Evolutionary conservation across 202 grass and related monocot species (phyloP), one percentile per base, ranked within the genome.

Genomic region (Dendrocalamus latiflorus): DNA sequence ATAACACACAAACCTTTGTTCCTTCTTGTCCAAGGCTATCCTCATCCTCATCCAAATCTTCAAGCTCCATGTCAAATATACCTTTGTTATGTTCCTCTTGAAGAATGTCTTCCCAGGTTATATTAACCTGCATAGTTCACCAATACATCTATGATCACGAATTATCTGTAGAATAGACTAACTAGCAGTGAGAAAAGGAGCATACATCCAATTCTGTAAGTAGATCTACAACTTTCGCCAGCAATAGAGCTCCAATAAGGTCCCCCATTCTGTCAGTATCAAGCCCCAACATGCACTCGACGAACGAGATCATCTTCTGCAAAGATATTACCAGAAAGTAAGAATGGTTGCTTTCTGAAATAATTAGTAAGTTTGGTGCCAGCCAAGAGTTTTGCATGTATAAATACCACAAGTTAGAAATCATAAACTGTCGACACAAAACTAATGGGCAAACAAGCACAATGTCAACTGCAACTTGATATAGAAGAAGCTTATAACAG

Each of bases 21-120:
- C 72, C 81, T 84, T 79, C 75, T 80, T 90, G 76, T 56, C 86
- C 73, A 82, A 91, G 33, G 54, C 68, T 80, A 76, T 84, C 77
- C 42, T 72, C 81, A 75, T 88, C 68, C 8, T 88, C 83, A 18
- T 87, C 89, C 68, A 93, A 76, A 86, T 98, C 95, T 88, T 95
- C 93, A 84, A 95, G 85, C 74, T 98, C 95, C 89, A 98, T 91
- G 18, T 90, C 95, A 85, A 98, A 98, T 81, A 98, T 98, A 44
- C 89, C 92, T 61, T 89, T 91, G 80, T 82, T 85, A 66, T 91
- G 85, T 73, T 98, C 95, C 65, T 92, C 95, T 77, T 93, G 89
- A 74, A 89, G 82, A 82, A 91, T 89, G 20, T 95, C 95, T 69
- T 93, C 87, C 93, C 89, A 95, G 50, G 84, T 85, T 90, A 98